Percentiles rank a stretch among this genome's conserved stretches.
Evolutionary conservation across 1,284 basidiomycete genomes (phyloP).

Genomic region (Rhodotorula sp.): DNA sequence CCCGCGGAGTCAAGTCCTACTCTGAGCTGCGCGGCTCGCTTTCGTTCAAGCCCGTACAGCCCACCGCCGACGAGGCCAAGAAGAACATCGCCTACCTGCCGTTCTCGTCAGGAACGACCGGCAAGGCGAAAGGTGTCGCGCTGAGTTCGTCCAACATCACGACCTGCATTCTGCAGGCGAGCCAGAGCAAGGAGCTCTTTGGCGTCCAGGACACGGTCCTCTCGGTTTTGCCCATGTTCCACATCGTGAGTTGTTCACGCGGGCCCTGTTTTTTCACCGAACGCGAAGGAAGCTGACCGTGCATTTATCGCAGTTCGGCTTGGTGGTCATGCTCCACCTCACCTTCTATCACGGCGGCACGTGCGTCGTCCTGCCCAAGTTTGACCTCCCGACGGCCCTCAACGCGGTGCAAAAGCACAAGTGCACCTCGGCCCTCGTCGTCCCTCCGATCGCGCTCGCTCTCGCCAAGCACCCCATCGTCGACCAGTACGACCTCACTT

Average conservation of each 20-base stretch:
- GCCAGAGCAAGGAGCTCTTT: slow-evolving; percentile 19
- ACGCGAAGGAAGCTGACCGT: not conserved
- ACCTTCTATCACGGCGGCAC: slow-evolving; percentile 37
- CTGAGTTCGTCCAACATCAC: slow-evolving; percentile 31
- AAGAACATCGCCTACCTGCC: slow-evolving; percentile 26
- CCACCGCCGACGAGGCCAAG: slow-evolving; percentile 11
- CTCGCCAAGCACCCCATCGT: slow-evolving; percentile 41
- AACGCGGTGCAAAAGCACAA: slow-evolving; percentile 29
- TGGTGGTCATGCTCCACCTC: slow-evolving; percentile 28
- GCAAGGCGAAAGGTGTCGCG: slow-evolving; percentile 33
- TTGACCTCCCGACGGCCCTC: slow-evolving; percentile 31
- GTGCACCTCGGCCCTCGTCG: slow-evolving; percentile 32
- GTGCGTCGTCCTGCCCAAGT: slow-evolving; percentile 33
- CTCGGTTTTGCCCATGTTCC: slow-evolving; percentile 22
- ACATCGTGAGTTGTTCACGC: slow-evolving; percentile 2
- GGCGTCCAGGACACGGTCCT: slow-evolving; percentile 25
- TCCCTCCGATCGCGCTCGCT: slow-evolving; percentile 41
- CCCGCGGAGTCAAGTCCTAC: slow-evolving; percentile 16
- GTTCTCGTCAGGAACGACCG: slow-evolving; percentile 36
- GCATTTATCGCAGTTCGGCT: slow-evolving; percentile 11
- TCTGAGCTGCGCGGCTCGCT: slow-evolving; percentile 18
- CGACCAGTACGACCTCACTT: slow-evolving; percentile 37
- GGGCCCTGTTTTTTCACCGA: too few relatives aligned
- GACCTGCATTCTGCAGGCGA: slow-evolving; percentile 16
- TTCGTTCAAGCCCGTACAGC: slow-evolving; percentile 22